These are phyloP conservation scores for Rugosomyces carneus DNA, from an alignment of 1,284 basidiomycete genomes.

Conservation along the genomic window DNA sequence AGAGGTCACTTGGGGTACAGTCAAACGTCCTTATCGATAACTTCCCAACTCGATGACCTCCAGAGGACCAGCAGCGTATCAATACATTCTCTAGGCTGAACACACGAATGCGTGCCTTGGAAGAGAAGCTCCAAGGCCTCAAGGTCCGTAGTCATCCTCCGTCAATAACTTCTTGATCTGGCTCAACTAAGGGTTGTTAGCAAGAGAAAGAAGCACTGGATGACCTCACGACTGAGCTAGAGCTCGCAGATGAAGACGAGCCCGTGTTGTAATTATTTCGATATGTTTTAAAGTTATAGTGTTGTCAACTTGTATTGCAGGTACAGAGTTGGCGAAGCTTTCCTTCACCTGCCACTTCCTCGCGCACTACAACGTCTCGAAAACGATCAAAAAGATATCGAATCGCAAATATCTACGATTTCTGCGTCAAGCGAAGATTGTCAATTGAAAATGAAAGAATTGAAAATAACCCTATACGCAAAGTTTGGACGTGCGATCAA, in stretches of 20 bases:
- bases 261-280: slow-evolving; percentile 55
- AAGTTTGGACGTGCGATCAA: slow-evolving; percentile 95
- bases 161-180: background rate
- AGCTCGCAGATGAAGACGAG: slow-evolving; percentile 83
- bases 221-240: slow-evolving; percentile 82
- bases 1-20: slow-evolving; percentile 89
- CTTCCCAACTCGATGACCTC: slow-evolving; percentile 11
- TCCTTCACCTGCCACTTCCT: slow-evolving; percentile 70
- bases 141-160: slow-evolving; percentile 43
- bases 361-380: slow-evolving; percentile 75
- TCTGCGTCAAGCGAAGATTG: slow-evolving; percentile 61
- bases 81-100: slow-evolving; percentile 93
- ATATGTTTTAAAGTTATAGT: background rate
- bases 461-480: slow-evolving; percentile 85
- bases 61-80: slow-evolving; percentile 92
- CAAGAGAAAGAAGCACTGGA: slow-evolving; percentile 93
- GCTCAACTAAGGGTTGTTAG: slow-evolving; percentile 37
- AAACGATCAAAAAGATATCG: slow-evolving; percentile 59
- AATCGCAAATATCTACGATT: slow-evolving; percentile 53
- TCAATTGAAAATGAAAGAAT: slow-evolving; percentile 81
- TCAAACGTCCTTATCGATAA: background rate
- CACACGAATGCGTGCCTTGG: slow-evolving; percentile 64
- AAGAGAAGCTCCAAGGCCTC: slow-evolving; percentile 66
- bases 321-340: slow-evolving; percentile 89
- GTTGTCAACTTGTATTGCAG: slow-evolving; percentile 30